Evolutionary conservation across 768 basidiomycete species (phyloP), one percentile per base, ranked within the genome.

Genomic region (Mycena sanguinolenta): DNA sequence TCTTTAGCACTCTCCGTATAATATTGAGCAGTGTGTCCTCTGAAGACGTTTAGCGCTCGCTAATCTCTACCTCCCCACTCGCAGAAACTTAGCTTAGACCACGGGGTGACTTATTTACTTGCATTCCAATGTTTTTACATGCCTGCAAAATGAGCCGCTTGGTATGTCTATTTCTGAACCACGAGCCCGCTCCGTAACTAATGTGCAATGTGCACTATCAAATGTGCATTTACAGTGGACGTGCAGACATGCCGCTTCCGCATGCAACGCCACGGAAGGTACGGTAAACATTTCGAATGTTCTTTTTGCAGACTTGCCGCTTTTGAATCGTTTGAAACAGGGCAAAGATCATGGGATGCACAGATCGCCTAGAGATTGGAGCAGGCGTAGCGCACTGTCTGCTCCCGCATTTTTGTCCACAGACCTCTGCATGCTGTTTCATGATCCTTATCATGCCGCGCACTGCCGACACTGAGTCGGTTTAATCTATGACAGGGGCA

Each of bases 1-100:
- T 49, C n/a, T 49, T n/a, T 49, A 49, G 46, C 46, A 49, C 23
- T 49, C 46, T 49, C 46, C 46, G n/a, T 49, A 49, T 49, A 49
- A 49, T 49, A 23, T 49, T 49, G 23, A 49, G 46, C 46, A 49
- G 39, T 42, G 46, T 49, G 46, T 49, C 46, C 46, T 49, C 46
- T n/a, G 46, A 49, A 49, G 16, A 49, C 46, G 5, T 49, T 49
- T 49, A 49, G 23, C 46, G 46, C 46, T 49, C 46, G n/a, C 46
- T 23, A 49, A 49, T 49, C 46, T 49, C 46, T 23, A n/a, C 46
- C 46, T 49, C 46, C n/a, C 46, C 46, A 49, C 46, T 49, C 46
- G 46, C 46, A n/a, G 46, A 23, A 52, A 52, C 50, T 52, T 52
- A 28, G 50, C 50, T 52, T 52, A 52, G 50, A 52, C 25, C 28